These are phyloP conservation scores for Litchi chinensis DNA, from an alignment of 345 rosid genomes.

Conservation along the genomic window DNA sequence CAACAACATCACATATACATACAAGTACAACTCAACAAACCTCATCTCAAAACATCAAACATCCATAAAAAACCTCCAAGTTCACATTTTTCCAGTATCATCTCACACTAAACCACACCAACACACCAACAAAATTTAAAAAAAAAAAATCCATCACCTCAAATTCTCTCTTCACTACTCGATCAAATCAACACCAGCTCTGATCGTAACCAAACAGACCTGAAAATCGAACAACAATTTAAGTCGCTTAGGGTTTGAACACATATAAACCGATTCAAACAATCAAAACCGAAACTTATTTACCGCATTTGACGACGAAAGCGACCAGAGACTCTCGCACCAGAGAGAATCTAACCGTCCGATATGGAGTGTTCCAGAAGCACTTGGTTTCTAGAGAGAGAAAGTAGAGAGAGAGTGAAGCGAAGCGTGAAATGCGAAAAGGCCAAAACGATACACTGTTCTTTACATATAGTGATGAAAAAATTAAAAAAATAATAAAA, in stretches of 20 bases:
- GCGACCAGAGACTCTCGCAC: background rate
- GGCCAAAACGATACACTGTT: too few relatives aligned
- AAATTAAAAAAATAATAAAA: too few relatives aligned
- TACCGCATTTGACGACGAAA: background rate
- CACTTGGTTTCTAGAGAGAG: background rate
- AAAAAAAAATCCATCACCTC: background rate
- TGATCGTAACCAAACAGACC: conserved; percentile 1
- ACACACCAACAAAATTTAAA: background rate
- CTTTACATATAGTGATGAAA: too few relatives aligned
- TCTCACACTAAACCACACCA: background rate
- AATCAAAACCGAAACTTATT: background rate
- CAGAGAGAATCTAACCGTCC: background rate
- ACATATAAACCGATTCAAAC: background rate
- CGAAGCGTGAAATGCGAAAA: background rate
- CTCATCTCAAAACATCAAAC: background rate
- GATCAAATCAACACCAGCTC: too few relatives aligned
- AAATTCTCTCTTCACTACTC: background rate
- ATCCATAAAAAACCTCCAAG: background rate
- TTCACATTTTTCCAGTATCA: background rate
- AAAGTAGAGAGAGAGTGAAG: background rate
- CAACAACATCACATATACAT: background rate
- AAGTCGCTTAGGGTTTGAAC: background rate
- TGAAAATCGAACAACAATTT: background rate
- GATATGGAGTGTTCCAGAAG: background rate
- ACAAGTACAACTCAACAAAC: background rate